Evolutionary conservation across 2,329 filamentous ascomycete genomes (phyloP), one percentile per base, ranked within the genome.

Genomic region (Emericellopsis atlantica): DNA sequence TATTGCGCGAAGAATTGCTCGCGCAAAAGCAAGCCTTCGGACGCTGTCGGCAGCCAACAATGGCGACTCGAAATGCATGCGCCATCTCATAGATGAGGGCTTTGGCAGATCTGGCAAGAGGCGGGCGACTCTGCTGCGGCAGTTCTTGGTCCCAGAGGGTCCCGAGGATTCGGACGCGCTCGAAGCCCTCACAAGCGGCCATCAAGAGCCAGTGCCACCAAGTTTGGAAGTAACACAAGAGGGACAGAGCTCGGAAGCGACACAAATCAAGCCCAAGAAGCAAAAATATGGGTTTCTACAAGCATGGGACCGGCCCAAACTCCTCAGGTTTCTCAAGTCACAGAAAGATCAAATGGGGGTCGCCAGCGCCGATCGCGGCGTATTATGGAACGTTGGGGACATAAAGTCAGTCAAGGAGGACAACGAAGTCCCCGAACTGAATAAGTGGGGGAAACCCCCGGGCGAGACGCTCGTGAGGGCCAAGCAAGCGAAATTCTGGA

Each of bases 71-170:
- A 39, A 46, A 0, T 65, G 66, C 39, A 65, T 80, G 60, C 53
- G 60, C 24, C 59, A 53, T 9, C 54, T 81, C 8, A 59, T 78
- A 26, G 48, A 61, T 35, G 51, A 64, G 16, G 67, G 64, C 2
- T 76, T 78, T 48, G 77, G 72, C 6, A 65, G 76, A 24, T 48
- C 55, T 1, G 77, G 77, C 15, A 62, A 60, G 42, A 60, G 70
- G 29, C 64, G 75, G 35, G 66, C 71, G 12, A 51, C 66, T 39
- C 59, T 81, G 3, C 46, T 72, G 32, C 46, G 55, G 0, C 47
- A 61, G 1, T 56, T 75, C 45, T 46, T 65, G 42, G 48, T 46
- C 4, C 47, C 51, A 0, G 53, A 61, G 15, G 37, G 64, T 3
- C 64, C 69, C 0, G 47, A 48, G 24, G 57, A 69, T 49, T 60